Conservation (phyloP, 768 basidiomycete genomes). For the Tulasnella sp. region DNA sequence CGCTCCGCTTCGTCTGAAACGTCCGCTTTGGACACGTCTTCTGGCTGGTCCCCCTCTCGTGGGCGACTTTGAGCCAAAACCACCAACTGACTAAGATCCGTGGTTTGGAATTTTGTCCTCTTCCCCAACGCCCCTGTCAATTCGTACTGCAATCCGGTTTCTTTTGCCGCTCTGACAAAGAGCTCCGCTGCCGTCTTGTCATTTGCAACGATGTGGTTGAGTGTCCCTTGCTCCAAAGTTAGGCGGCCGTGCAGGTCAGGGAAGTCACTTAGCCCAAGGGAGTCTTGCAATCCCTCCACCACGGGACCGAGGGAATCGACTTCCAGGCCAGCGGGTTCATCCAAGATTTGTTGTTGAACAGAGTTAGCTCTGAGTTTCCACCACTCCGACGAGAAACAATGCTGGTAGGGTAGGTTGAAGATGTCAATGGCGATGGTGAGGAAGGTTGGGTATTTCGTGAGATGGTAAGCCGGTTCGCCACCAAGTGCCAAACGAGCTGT, state of each 20-base stretch:
- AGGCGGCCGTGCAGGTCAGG: slow-evolving; percentile 66
- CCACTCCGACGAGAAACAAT: slow-evolving; percentile 58
- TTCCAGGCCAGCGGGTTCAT: slow-evolving; percentile 53
- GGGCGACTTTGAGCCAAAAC: slow-evolving; percentile 83
- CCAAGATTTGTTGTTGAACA: slow-evolving; percentile 70
- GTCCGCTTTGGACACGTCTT: background rate
- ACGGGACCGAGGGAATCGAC: slow-evolving; percentile 43
- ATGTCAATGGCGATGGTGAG: slow-evolving; percentile 73
- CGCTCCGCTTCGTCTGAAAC: slow-evolving; percentile 25
- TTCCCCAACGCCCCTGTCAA: slow-evolving; percentile 90
- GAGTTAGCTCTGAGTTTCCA: slow-evolving; percentile 76
- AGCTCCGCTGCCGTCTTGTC: slow-evolving; percentile 73
- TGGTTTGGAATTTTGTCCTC: slow-evolving; percentile 89
- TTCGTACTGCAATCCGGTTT: slow-evolving; percentile 79
- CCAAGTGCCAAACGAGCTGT: slow-evolving; percentile 72
- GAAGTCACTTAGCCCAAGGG: slow-evolving; percentile 39
- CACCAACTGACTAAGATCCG: slow-evolving; percentile 82
- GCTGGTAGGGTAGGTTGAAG: slow-evolving; percentile 50
- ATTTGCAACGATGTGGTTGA: slow-evolving; percentile 70
- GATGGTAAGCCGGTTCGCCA: slow-evolving; percentile 96
- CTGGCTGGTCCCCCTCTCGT: slow-evolving; percentile 34
- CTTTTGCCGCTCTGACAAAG: slow-evolving; percentile 73
- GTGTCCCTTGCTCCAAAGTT: slow-evolving; percentile 69
- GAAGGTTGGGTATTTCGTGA: slow-evolving; percentile 63
- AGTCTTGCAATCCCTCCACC: slow-evolving; percentile 38